phyloP scores from a whole-genome alignment of 78 protist species.

The Dictyostelium discoideum region DNA sequence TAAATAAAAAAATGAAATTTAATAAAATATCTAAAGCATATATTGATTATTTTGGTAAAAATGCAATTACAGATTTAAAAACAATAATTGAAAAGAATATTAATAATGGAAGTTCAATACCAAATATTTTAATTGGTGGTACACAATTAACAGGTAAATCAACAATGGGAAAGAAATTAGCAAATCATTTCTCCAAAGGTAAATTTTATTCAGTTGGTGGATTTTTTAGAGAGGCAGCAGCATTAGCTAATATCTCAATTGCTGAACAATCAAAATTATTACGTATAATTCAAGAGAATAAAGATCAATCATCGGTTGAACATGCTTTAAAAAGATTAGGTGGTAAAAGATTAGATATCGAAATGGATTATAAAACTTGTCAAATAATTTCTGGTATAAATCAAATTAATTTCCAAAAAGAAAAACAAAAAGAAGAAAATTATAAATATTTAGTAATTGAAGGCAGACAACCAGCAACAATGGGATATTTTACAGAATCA shows the following conservation, averaged over 20 bases:
- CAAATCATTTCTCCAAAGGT: conserved; percentile 24
- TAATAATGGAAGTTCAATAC: neutral
- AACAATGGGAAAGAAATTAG: conserved; percentile 39
- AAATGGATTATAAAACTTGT: conserved; percentile 53
- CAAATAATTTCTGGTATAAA: conserved; percentile 9
- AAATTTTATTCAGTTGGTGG: conserved; percentile 46
- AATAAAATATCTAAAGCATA: neutral
- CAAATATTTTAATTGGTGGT: conserved; percentile 42
- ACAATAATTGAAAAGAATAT: neutral
- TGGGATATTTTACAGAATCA: conserved; percentile 4
- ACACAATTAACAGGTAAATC: conserved; percentile 65
- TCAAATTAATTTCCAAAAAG: neutral
- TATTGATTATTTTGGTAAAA: conserved; percentile 26
- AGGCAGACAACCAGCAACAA: conserved; percentile 66
- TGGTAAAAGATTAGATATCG: conserved; percentile 42
- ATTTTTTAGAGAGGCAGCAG: conserved; percentile 57
- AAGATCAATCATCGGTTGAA: neutral
- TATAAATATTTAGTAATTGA: conserved; percentile 42
- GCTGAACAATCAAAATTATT: conserved; percentile 27
- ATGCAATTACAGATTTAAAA: neutral
- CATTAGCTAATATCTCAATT: neutral
- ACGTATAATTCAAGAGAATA: conserved; percentile 5
- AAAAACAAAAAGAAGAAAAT: neutral
- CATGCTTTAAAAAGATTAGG: neutral
- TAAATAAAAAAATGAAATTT: neutral